Base-by-base conservation (phyloP, 169 alveolate genomes). In the Babesia sp. region DNA sequence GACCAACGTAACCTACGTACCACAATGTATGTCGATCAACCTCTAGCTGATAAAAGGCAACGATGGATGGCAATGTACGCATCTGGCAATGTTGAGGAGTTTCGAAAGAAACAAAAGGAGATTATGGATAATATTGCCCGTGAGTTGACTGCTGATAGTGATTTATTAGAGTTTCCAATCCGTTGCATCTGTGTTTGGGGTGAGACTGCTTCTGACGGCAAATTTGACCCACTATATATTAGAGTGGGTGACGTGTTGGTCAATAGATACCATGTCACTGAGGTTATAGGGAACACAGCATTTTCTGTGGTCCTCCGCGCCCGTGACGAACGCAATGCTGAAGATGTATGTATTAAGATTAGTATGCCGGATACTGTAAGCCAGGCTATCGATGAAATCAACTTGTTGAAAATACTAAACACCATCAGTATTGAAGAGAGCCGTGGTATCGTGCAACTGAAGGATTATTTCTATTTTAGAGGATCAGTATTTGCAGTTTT, bases 311-410 rank as follows among this genome's bases (percentile, higher is more conserved):
- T 81, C 11, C 41, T 71, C 1, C 26, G 33, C 28, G 89, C 84
- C 12, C 66, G 20, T 2, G 83, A 71, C 29, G 41, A 46, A 29
- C 48, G 20, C 29, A 29, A n/a, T 16, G 57, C 50, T 46, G 70
- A 14, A 34, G 45, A 54, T 9, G 73, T 71, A 8, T 81, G 85
- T 57, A 26, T 81, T 6, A 81, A 81, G 31, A 72, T 81, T 1
- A 72, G 74, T 22, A 56, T 71, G 71, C 84, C 89, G 22, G 89
- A 81, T 22, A 50, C 76, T 2, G 56, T 72, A 26, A 41, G 33
- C 53, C 89, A 71, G 73, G 83, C 89, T 33, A 48, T 81, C 22
- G 89, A 71, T 36, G 89, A 81, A 41, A 81, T 81, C 46, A 54
- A 68, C 41, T 29, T 72, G 51, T 29, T 81, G 42, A 81, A 71